Conservation (phyloP, 768 basidiomycete species). For the Pholiota microspora region DNA sequence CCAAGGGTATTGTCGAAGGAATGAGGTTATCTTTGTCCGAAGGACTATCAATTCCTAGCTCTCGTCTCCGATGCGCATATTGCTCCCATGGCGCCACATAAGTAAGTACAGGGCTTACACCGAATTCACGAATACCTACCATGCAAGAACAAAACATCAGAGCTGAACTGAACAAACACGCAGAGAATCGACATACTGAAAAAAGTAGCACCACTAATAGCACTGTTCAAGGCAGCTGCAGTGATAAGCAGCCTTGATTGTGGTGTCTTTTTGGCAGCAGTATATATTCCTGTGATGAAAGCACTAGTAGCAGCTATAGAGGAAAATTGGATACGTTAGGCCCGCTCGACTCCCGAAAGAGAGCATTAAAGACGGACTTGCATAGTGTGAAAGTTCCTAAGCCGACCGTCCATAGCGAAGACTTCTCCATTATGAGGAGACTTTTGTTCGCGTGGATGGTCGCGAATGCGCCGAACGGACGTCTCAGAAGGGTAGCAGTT, state of each 20-base stretch:
- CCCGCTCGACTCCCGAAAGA: constrained; percentile 21
- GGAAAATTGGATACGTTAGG: constrained; percentile 16
- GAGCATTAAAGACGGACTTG: constrained; percentile 63
- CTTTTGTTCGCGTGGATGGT: constrained; percentile 1
- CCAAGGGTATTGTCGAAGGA: constrained; percentile 34
- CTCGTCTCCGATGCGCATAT: constrained; percentile 41
- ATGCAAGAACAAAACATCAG: constrained; percentile 1
- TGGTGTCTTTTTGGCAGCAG: constrained; percentile 45
- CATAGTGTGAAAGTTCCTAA: constrained; percentile 68
- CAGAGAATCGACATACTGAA: constrained; percentile 56
- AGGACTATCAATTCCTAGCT: constrained; percentile 20
- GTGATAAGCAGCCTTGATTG: constrained; percentile 46
- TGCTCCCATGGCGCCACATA: constrained; percentile 42
- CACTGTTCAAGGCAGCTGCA: constrained; percentile 69
- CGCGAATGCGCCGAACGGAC: neutral
- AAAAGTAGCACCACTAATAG: constrained; percentile 70
- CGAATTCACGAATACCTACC: constrained; percentile 73
- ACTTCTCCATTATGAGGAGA: constrained; percentile 27
- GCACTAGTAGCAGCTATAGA: constrained; percentile 57
- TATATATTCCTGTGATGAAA: constrained; percentile 41
- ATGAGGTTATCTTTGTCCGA: constrained; percentile 5
- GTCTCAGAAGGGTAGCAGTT: neutral
- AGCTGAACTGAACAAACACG: neutral
- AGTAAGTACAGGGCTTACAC: constrained; percentile 62
- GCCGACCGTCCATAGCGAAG: constrained; percentile 41